Evolutionary conservation across 805 yeast species (phyloP).

Genomic region (Suhomyces kilbournensis): DNA sequence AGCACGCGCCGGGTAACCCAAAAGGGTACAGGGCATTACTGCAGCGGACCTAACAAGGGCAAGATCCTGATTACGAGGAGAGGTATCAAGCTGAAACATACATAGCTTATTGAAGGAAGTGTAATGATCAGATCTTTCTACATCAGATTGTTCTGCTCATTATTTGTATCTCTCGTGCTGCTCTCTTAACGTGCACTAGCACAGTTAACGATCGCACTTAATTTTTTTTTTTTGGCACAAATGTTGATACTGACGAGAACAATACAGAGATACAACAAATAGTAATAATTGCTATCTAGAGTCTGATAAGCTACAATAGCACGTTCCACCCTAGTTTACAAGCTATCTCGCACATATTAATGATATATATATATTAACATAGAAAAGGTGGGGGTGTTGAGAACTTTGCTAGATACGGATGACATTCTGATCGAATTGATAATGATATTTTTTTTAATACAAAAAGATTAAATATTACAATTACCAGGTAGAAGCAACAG

Average conservation of each 20-base stretch:
- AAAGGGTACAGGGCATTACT: background rate
- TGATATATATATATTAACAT: slow-evolving; percentile 4
- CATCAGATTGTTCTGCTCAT: too few relatives aligned
- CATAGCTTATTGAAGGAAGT: background rate
- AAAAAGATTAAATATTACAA: slow-evolving; percentile 7
- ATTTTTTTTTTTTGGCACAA: background rate
- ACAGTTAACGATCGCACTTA: background rate
- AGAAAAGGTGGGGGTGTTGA: slow-evolving; percentile 4
- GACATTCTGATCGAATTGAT: slow-evolving; percentile 4
- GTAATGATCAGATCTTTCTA: background rate
- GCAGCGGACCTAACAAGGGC: background rate
- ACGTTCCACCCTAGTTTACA: background rate
- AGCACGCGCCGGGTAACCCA: slow-evolving; percentile 1
- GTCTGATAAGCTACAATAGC: background rate
- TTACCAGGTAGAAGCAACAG: slow-evolving; percentile 57
- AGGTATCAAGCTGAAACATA: background rate
- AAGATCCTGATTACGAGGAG: background rate
- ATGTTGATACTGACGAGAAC: background rate
- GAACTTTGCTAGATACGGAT: slow-evolving; percentile 1
- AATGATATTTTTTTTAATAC: slow-evolving; percentile 3
- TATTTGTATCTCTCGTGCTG: background rate
- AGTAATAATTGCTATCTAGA: background rate
- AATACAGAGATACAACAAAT: background rate
- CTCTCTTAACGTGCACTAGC: background rate
- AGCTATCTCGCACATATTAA: background rate